Conservation (phyloP, 306 rosid species). For the Senna tora region DNA sequence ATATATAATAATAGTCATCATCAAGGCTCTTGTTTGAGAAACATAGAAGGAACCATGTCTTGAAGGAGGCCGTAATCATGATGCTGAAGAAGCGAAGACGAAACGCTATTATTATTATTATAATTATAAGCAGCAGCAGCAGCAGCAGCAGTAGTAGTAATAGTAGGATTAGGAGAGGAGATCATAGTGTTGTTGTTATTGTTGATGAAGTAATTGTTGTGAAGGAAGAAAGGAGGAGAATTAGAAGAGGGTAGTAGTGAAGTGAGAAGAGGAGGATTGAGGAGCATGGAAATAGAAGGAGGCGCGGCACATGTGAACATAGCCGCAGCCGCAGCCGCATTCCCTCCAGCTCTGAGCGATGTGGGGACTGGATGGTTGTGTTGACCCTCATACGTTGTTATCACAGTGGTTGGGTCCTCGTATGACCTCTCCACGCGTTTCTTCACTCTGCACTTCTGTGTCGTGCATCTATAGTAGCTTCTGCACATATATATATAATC, state of each 20-base stretch:
- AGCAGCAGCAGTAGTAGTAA: too few species aligned
- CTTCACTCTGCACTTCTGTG: slow-evolving; percentile 86
- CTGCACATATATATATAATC: slow-evolving; percentile 39
- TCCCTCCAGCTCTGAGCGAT: slow-evolving; percentile 70
- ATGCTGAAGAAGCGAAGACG: slow-evolving; percentile 40
- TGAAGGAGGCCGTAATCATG: slow-evolving; percentile 67
- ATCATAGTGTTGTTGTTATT: too few species aligned
- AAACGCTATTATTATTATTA: neutral
- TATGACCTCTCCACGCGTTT: slow-evolving; percentile 86
- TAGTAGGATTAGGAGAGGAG: too few species aligned
- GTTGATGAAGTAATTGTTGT: too few species aligned
- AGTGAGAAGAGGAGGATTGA: too few species aligned
- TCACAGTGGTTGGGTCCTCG: slow-evolving; percentile 72
- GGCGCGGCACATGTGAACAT: slow-evolving; percentile 61
- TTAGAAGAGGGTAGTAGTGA: too few species aligned
- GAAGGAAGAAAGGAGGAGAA: too few species aligned
- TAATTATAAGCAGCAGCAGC: neutral
- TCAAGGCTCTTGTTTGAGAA: slow-evolving; percentile 62
- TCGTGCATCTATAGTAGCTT: slow-evolving; percentile 88
- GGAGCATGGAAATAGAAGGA: neutral
- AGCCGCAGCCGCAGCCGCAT: slow-evolving; percentile 64
- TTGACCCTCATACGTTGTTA: slow-evolving; percentile 87
- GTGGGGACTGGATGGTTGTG: slow-evolving; percentile 92
- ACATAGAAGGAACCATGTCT: slow-evolving; percentile 71
- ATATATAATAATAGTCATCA: neutral